Evolutionary conservation across 441 rosid species (phyloP).

Genomic region (Jatropha multifida): DNA sequence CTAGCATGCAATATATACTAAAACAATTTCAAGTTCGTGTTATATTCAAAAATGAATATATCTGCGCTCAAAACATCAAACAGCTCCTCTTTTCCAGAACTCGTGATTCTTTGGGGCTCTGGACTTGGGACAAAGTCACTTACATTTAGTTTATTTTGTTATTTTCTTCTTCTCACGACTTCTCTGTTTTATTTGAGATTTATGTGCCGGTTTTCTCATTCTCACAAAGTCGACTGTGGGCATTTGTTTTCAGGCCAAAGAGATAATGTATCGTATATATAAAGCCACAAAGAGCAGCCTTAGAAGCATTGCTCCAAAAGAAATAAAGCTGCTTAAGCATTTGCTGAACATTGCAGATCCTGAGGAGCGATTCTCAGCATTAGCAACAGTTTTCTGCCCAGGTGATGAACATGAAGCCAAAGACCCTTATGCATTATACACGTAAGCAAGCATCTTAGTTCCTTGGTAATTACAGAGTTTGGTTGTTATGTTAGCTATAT

Average conservation of each 20-base stretch:
- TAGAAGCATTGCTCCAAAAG: slow-evolving; percentile 84
- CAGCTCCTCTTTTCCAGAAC: background rate
- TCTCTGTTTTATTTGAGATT: background rate
- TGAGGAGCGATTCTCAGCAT: slow-evolving; percentile 87
- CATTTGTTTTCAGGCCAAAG: slow-evolving; percentile 64
- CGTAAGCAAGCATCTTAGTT: slow-evolving; percentile 47
- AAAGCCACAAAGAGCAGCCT: slow-evolving; percentile 79
- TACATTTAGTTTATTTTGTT: background rate
- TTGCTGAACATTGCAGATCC: slow-evolving; percentile 85
- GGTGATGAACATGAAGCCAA: slow-evolving; percentile 69
- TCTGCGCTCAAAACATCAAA: background rate
- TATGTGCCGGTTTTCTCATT: background rate
- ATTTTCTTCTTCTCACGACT: background rate
- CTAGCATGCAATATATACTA: background rate
- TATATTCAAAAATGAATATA: background rate
- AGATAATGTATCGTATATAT: slow-evolving; percentile 72
- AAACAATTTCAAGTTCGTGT: background rate
- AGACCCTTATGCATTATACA: slow-evolving; percentile 70
- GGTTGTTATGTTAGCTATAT: background rate
- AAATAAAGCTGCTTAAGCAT: slow-evolving; percentile 76
- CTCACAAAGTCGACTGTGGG: slow-evolving; percentile 2
- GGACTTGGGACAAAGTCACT: background rate
- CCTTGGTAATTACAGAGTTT: background rate
- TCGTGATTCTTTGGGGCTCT: background rate
- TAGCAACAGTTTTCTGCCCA: slow-evolving; percentile 86